Evolutionary conservation across 2,329 filamentous ascomycete species (phyloP), one percentile per base, ranked within the genome.

Genomic region (Nothophoma quercina): DNA sequence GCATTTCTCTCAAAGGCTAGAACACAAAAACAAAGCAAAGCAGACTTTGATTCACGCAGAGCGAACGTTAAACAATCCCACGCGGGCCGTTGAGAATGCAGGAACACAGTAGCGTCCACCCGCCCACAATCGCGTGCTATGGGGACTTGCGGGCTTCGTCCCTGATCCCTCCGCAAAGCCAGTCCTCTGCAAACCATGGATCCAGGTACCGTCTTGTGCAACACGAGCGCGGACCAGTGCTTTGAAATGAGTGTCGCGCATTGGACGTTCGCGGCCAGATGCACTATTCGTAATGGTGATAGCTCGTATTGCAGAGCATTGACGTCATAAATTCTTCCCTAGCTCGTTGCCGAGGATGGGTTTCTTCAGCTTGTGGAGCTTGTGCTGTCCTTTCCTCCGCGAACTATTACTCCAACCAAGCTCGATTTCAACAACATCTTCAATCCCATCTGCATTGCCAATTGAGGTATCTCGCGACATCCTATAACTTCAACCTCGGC

Each of bases 201-300:
- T 18, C n/a, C 38, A 48, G 33, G 50, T 18, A 39, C 43, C 28
- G 15, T 42, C 22, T 16, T 30, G 32, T 38, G 32, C 15, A 15
- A 26, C 13, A 34, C 21, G 13, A 25, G 28, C 35, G 34, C 19
- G 9, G 36, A 43, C 36, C 43, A 34, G 29, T 53, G 50, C 43
- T 53, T 53, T 53, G 50, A 53, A 48, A 53, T 48, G 15, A 28
- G 28, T 30, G 26, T 33, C 23, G 32, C 50, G 26, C 32, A 53
- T 38, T 53, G 50, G 50, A 53, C 33, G 50, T 44, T 53, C 50
- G 43, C 50, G 44, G 50, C 32, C 21, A 47, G 35, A 32, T 5
- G 34, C 36, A 23, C 43, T 34, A 34, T 33, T 53, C 50, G 50
- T 53, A 53, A 53, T 43, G 36, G 50, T 53, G 43, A 47, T 53